Base-by-base conservation (phyloP, 2,329 filamentous ascomycete species). In the Tetracladium maxilliforme region DNA sequence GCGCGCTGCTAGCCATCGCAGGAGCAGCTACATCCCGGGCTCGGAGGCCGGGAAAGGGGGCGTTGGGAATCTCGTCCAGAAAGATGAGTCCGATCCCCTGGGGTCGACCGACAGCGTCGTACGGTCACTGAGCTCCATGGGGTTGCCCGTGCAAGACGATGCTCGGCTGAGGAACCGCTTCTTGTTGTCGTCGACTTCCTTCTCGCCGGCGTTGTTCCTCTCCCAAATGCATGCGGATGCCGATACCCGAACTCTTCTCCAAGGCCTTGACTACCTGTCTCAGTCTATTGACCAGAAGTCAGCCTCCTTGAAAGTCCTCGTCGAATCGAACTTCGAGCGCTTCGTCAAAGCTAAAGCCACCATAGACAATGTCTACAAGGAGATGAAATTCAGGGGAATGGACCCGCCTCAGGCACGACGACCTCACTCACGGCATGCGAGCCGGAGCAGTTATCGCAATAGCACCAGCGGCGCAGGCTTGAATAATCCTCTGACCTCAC, bases 281-380 rank as follows among this genome's bases (percentile, higher is more conserved):
- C 70, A 70, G 33, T 94, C 87, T 1, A 98, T 98, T 42, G 90
- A 95, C 42, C 82, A 95, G 52, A 98, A 98, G 51, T 94, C 87
- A 0, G 90, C 87, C 0, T 94, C 86, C 4, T 66, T 98, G 32
- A 98, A 98, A 47, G 80, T 92, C 8, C 65, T 98, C 11, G 90
- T 98, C 14, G 90, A 98, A 50, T 87, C 82, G 35, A 98, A 98
- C 48, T 98, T 98, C 45, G 92, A 98, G 52, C 78, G 87, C 36
- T 98, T 98, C 56, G 90, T 98, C 28, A 78, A 83, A 34, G 90
- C 90, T 21, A 98, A 98, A 51, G 82, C 87, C 11, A 95, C 87
- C 6, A 95, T 98, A 42, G 90, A 98, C 54, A 92, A 92, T 52
- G 90, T 98, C 26, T 98, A 98, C 54, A 92, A 76, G 33, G 90